phyloP scores from a whole-genome alignment of 768 basidiomycete genomes.

The Lactifluus rugatus region DNA sequence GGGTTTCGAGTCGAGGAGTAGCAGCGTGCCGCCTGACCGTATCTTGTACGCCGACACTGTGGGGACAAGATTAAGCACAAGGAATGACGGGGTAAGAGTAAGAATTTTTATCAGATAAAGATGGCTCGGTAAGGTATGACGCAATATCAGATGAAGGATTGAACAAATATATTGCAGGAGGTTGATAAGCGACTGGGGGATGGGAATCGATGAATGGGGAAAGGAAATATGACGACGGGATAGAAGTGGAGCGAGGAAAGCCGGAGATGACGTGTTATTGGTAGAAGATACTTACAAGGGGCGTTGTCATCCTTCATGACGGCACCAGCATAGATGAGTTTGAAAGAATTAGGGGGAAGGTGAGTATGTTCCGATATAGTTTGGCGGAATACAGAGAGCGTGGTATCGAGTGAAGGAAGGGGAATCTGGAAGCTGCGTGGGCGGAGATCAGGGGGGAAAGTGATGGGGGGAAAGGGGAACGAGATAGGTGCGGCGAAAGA shows the following conservation, averaged over 20 bases:
- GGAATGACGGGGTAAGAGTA: conserved; percentile 16
- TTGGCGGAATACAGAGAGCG: conserved; percentile 46
- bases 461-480: conserved; percentile 1
- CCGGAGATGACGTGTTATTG: neutral
- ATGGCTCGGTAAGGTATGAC: neutral
- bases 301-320: conserved; percentile 78
- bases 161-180: neutral
- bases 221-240: conserved; percentile 9
- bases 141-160: conserved; percentile 8
- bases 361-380: conserved; percentile 67
- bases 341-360: conserved; percentile 60
- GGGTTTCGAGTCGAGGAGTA: conserved; percentile 39
- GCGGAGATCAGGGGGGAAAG: neutral
- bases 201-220: conserved; percentile 5
- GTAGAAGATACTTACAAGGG: conserved; percentile 37
- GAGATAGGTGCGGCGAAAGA: neutral
- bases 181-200: neutral
- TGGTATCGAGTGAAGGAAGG: conserved; percentile 48
- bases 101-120: neutral
- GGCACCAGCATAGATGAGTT: conserved; percentile 83
- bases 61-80: conserved; percentile 13
- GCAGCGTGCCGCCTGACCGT: conserved; percentile 55
- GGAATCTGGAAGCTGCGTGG: conserved; percentile 38
- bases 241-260: conserved; percentile 10
- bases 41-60: conserved; percentile 71